Base-by-base conservation (phyloP, 2,329 filamentous ascomycete species). In the Aspergillus fischeri region DNA sequence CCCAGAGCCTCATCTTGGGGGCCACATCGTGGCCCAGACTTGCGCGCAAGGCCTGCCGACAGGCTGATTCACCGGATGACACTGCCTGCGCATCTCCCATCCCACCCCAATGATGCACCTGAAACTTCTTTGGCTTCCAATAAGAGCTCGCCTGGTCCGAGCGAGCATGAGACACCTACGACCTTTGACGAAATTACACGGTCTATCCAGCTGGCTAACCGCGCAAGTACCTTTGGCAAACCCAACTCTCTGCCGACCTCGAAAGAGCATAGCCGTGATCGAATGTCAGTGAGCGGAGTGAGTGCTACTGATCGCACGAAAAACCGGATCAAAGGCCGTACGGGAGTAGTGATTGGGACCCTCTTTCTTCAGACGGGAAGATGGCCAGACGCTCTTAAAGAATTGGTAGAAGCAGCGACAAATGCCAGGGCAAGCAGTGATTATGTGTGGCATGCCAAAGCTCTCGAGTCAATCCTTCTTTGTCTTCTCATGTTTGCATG, bases 401-500 rank as follows among this genome's bases (percentile, higher is more conserved):
- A 96, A 69, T 83, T 97, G 24, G 80, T 86, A 9, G 93, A 97
- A 59, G 91, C 89, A 54, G 92, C 90, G 1, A 83, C 84, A 9
- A 85, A 88, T 64, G 88, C 91, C 17, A 88, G 91, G 65, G 86
- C 86, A 41, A 83, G 90, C 57, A 92, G 91, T 66, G 94, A 99
- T 74, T 91, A 96, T 73, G 73, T 97, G n/a, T 99, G 94, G 93
- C 91, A 97, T 75, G 94, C 90, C 20, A 97, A 97, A 75, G 92
- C 91, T 1, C 80, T 99, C 21, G 95, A 99, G 70, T 86, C 92
- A 28, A 90, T 96, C 59, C 78, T 94, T 49, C 81, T 96, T 27
- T 91, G 89, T 68, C 81, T 97, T 63, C 70, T 97, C 44, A 83
- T 97, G 66, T 85, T 96, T 60, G 89, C 87, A 29, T 96, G 92